Conservation (phyloP, 106 monocot genomes). For the Dendrobium catenatum region DNA sequence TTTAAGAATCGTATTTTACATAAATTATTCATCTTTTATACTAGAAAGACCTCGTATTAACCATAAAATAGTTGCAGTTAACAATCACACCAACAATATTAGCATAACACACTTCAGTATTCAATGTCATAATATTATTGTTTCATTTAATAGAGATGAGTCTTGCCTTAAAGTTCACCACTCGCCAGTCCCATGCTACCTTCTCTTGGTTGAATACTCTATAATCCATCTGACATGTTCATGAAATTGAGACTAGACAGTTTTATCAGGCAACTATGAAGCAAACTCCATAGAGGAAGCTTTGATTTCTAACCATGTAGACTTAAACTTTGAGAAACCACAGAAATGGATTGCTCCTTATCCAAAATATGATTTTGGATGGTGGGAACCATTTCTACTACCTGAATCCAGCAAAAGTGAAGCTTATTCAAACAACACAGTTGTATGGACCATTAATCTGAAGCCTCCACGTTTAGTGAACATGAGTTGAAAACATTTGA, state of each 20-base stretch:
- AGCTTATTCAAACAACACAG: conserved; percentile 6
- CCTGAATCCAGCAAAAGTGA: conserved; percentile 29
- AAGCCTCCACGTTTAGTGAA: not conserved
- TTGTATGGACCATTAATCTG: too few relatives aligned
- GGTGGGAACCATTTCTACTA: conserved; percentile 89
- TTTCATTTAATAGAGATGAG: too few relatives aligned
- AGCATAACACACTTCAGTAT: fast-evolving
- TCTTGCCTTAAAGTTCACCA: too few relatives aligned
- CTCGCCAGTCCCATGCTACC: too few relatives aligned
- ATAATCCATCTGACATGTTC: conserved; percentile 52
- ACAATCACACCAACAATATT: too few relatives aligned
- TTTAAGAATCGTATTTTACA: too few relatives aligned
- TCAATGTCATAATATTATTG: too few relatives aligned
- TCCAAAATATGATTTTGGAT: conserved; percentile 84
- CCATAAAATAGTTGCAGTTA: too few relatives aligned
- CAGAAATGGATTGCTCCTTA: conserved; percentile 88
- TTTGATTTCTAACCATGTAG: conserved; percentile 54
- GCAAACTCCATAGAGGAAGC: conserved; percentile 55
- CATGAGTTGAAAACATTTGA: not conserved
- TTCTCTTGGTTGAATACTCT: not conserved
- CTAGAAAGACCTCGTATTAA: too few relatives aligned
- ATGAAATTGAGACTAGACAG: conserved; percentile 95
- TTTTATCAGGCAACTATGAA: conserved; percentile 68
- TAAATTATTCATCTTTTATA: too few relatives aligned
- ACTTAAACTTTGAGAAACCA: conserved; percentile 75